Evolutionary conservation across 108 stramenopile species (phyloP), one percentile per base, ranked within the genome.

Genomic region (Skeletonema potamos): DNA sequence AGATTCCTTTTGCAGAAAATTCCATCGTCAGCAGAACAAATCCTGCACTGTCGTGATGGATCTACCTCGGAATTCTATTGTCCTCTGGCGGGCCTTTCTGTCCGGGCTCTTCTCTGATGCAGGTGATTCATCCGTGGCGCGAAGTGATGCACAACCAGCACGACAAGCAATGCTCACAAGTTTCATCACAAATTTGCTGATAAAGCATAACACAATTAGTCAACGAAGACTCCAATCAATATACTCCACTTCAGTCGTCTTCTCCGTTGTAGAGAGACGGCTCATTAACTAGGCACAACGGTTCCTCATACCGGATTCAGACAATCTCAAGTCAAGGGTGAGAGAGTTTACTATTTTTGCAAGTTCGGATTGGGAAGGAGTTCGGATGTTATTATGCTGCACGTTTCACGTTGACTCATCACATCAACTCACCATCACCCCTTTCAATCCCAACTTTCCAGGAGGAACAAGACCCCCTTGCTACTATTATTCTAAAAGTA

Each of bases 311-410:
- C 8, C 32, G 65, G 58, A 36, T 77, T 77, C 56, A 77, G 44
- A 48, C 72, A 60, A 56, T 73, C 76, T 58, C 56, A 58, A 30
- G 76, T 72, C 36, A 77, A 77, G 65, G 76, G 76, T 77, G 46
- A 72, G 72, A n/a, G n/a, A n/a, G n/a, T n/a, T n/a, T 55, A 3
- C 24, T 12, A 7, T 12, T 4, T 5, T 30, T 51, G 62, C 32
- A 29, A 30, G 2, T 39, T 15, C 15, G 63, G 3, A 24, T 58
- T 27, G 26, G 15, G 27, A 26, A 58, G 18, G 29, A 60, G 43
- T 24, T 27, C 27, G 13, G 48, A 39, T 46, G 32, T 1, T 5
- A 28, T 36, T 6, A 26, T 37, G 41, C 26, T 29, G 12, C 68
- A 33, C 26, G 34, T 8, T 64, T 64, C 20, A 27, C 17, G 0